phyloP scores from a whole-genome alignment of 106 monocot genomes.

The Chionographis japonica region DNA sequence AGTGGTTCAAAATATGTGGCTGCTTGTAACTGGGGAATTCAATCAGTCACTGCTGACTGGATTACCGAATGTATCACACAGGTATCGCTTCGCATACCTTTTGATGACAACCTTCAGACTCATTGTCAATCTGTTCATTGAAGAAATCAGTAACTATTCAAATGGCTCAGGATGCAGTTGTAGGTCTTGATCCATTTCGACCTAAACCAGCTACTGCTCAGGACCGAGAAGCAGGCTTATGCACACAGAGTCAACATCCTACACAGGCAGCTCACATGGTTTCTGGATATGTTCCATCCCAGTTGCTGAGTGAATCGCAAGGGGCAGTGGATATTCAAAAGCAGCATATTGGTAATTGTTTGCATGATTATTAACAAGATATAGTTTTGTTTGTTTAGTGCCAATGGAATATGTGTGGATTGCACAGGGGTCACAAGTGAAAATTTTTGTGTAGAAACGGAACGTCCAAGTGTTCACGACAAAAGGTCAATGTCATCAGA shows the following conservation, averaged over 20 bases:
- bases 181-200: constrained; percentile 58
- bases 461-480: constrained; percentile 12
- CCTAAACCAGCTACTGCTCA: constrained; percentile 59
- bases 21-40: constrained; percentile 74
- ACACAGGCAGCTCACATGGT: constrained; percentile 59
- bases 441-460: constrained; percentile 24
- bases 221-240: constrained; percentile 81
- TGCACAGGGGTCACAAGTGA: constrained; percentile 5
- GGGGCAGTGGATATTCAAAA: constrained; percentile 12
- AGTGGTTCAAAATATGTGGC: constrained; percentile 85
- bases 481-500: constrained; percentile 50
- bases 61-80: constrained; percentile 68
- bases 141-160: neutral
- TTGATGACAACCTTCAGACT: neutral
- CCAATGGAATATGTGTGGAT: neutral
- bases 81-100: constrained; percentile 24
- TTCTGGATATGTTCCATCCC: constrained; percentile 34
- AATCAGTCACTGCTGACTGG: constrained; percentile 85
- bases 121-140: neutral
- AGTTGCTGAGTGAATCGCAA: constrained; percentile 24
- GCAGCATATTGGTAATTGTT: constrained; percentile 26
- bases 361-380: neutral
- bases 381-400: neutral
- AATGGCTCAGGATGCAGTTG: constrained; percentile 56
- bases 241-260: constrained; percentile 75